Evolutionary conservation across 345 rosid species (phyloP).

Genomic region (Odontarrhena argentea): DNA sequence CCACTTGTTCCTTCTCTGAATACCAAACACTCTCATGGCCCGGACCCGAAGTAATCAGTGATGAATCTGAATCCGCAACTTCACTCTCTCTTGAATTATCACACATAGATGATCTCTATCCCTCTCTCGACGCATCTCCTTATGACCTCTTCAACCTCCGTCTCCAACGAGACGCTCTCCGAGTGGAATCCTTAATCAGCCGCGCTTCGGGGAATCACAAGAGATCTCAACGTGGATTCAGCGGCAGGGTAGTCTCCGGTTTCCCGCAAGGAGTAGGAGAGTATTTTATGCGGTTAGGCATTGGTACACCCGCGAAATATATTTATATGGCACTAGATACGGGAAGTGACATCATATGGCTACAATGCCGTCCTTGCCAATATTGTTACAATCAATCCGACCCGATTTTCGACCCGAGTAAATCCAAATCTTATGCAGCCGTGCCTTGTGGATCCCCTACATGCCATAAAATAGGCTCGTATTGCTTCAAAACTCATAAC

Average conservation of each 20-base stretch:
- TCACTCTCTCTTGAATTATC: constrained; percentile 51
- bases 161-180: constrained; percentile 64
- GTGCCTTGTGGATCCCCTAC: constrained; percentile 64
- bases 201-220: constrained; percentile 36
- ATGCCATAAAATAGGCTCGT: constrained; percentile 57
- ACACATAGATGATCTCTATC: constrained; percentile 68
- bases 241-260: constrained; percentile 77
- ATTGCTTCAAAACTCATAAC: not conserved
- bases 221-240: constrained; percentile 45
- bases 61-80: constrained; percentile 28
- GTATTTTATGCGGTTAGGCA: constrained; percentile 90
- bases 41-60: constrained; percentile 29
- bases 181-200: constrained; percentile 50
- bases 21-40: constrained; percentile 57
- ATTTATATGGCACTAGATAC: constrained; percentile 84
- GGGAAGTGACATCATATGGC: constrained; percentile 94
- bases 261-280: constrained; percentile 91
- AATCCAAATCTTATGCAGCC: constrained; percentile 55
- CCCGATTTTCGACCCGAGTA: constrained; percentile 75
- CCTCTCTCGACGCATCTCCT: constrained; percentile 47
- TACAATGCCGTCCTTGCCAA: constrained; percentile 86
- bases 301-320: constrained; percentile 78
- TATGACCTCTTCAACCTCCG: constrained; percentile 61
- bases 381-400: constrained; percentile 81
- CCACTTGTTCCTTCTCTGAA: constrained; percentile 37